Conservation (phyloP, 2,329 filamentous ascomycete genomes). For the Calonectria honghensis region DNA sequence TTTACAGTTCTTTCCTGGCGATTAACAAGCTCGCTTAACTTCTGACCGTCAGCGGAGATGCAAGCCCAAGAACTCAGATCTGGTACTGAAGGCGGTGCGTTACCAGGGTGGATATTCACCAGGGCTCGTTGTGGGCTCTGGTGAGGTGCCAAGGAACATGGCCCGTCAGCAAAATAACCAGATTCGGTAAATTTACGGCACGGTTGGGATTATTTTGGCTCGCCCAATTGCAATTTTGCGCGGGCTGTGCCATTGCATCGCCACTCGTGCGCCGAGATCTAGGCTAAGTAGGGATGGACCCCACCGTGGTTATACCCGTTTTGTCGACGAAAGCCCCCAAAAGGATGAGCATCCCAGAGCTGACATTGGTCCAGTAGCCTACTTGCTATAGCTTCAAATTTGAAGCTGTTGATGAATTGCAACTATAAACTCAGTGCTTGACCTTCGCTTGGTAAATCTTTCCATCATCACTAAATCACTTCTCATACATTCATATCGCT, state of each 20-base stretch:
- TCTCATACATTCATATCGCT: background rate
- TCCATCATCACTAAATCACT: background rate
- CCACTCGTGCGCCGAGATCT: constrained; percentile 7
- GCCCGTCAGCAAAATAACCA: background rate
- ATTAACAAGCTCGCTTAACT: background rate
- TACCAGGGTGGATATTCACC: background rate
- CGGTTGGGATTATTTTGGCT: constrained; percentile 12
- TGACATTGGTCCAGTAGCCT: background rate
- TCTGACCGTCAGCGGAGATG: background rate
- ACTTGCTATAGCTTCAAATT: constrained; percentile 3
- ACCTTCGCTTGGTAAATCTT: background rate
- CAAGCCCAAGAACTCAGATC: background rate
- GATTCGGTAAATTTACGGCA: background rate
- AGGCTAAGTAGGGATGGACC: constrained; percentile 1
- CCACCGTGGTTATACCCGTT: constrained; percentile 10
- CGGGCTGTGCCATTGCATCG: constrained; percentile 5
- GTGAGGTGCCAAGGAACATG: constrained; percentile 5
- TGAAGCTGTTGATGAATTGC: background rate
- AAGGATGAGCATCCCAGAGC: constrained; percentile 9
- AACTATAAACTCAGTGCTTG: background rate
- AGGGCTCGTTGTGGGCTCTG: background rate
- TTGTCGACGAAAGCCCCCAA: background rate
- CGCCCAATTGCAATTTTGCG: background rate
- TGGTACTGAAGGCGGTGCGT: background rate
- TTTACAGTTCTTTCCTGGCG: background rate